A percentile compares a stretch with the other conserved stretches of the same genome.
Conservation (phyloP, 805 yeast species). For the Ogataea trehalophila region DNA sequence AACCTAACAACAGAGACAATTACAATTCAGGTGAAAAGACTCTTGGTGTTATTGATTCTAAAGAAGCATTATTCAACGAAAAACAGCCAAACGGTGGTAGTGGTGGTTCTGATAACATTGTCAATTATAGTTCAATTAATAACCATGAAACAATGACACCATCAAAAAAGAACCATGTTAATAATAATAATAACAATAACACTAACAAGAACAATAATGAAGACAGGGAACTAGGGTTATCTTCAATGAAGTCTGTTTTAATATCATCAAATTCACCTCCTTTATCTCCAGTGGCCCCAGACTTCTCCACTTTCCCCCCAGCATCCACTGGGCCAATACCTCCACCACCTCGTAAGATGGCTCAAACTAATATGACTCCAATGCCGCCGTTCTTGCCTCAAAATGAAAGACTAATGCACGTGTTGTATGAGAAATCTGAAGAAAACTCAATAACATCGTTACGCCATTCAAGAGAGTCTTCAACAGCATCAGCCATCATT, state of each 20-base stretch:
- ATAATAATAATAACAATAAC: too few relatives aligned
- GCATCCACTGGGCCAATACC: slow-evolving; percentile 6
- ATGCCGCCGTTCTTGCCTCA: not conserved
- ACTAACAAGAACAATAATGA: too few relatives aligned
- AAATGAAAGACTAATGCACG: slow-evolving; percentile 24
- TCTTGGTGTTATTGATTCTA: too few relatives aligned
- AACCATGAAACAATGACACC: not conserved
- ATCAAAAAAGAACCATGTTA: too few relatives aligned
- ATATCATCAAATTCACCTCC: not conserved
- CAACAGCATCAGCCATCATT: not conserved
- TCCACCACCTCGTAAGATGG: slow-evolving; percentile 16
- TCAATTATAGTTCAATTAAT: not conserved
- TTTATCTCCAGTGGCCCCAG: not conserved
- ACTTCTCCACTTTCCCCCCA: slow-evolving; percentile 3
- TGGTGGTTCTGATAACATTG: too few relatives aligned
- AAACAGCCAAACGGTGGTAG: too few relatives aligned
- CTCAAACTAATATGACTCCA: slow-evolving; percentile 5
- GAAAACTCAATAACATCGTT: slow-evolving; percentile 13
- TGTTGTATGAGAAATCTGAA: slow-evolving; percentile 26
- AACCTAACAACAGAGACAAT: not conserved
- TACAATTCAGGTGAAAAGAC: not conserved
- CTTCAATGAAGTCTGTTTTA: slow-evolving; percentile 1
- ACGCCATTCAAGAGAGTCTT: not conserved
- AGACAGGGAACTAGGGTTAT: not conserved
- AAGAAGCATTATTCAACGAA: too few relatives aligned